Conservation (phyloP, 371 early-diverging fungal species). For the Lichtheimia corymbifera region DNA sequence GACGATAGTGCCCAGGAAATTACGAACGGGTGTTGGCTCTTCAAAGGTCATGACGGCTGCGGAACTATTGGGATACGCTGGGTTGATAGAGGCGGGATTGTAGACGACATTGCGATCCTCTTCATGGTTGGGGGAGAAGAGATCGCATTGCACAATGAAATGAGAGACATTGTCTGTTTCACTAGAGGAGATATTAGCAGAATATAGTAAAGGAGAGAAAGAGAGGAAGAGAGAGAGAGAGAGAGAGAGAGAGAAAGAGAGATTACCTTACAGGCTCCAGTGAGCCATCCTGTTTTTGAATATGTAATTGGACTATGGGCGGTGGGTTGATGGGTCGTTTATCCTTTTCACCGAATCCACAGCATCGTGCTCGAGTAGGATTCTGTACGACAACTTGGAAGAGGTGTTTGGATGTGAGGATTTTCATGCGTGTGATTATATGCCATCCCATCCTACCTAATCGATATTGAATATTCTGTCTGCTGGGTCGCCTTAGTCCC, state of each 20-base stretch:
- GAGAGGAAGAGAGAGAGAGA: background rate
- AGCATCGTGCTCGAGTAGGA: conserved; percentile 66
- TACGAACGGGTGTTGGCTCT: conserved; percentile 20
- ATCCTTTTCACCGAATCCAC: conserved; percentile 76
- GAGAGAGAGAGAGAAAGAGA: background rate
- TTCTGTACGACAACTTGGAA: conserved; percentile 58
- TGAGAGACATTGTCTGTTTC: conserved; percentile 18
- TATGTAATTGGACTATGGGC: conserved; percentile 56
- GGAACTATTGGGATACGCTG: conserved; percentile 18
- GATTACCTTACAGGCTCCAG: conserved; percentile 12
- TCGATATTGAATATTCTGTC: conserved; percentile 20
- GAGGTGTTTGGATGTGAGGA: background rate
- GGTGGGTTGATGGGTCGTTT: conserved; percentile 73
- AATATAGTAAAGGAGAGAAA: background rate
- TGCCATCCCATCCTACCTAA: conserved; percentile 12
- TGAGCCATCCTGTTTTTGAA: conserved; percentile 8
- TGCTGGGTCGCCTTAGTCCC: conserved; percentile 25
- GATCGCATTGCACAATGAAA: conserved; percentile 20
- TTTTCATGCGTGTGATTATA: background rate
- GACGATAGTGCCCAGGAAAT: conserved; percentile 18
- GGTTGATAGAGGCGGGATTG: conserved; percentile 21
- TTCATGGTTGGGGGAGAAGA: conserved; percentile 15
- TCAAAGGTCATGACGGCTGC: conserved; percentile 21
- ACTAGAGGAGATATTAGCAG: background rate
- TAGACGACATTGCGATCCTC: conserved; percentile 18